Evolutionary conservation across 495 filamentous ascomycete species (phyloP), one percentile per base, ranked within the genome.

Genomic region (Parathielavia hyrcaniae): DNA sequence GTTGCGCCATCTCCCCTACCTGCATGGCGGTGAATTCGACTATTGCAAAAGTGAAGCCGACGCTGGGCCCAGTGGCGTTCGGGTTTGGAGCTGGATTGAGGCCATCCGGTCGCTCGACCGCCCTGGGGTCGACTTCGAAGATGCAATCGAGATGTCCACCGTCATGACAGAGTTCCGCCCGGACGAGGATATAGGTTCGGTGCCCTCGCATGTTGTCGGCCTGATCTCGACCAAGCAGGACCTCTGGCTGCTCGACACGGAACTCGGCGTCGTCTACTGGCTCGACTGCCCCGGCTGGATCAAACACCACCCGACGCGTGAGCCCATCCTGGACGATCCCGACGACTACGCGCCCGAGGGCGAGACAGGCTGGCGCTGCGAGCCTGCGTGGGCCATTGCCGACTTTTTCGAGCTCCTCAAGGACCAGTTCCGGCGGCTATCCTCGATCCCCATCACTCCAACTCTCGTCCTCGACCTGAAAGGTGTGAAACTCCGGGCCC

Each of bases 331-430:
- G 12, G 62, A 61, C 45, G 62, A 64, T 19, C 17, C 43, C 8
- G 49, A 62, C 26, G 55, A 64, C 11, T 55, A 60, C 12, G 56
- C 44, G n/a, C 51, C 55, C 14, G 56, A 64, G 43, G 41, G 50
- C 5, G 55, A 64, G 48, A 35, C 56, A 11, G 55, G 55, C 23
- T 65, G 58, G 61, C 61, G 58, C 5, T 13, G 26, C 16, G 47
- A 55, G 16, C 35, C 55, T 5, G 51, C 61, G 2, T 67, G 62
- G 62, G 17, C 62, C 9, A 43, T 67, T 16, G 14, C 47, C 30
- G 59, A 58, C 38, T 67, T 67, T 30, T 67, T 67, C 49, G 53
- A 64, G 39, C 17, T 57, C 16, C 55, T 62, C 49, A 62, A 67
- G 53, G 49, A 62, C 23, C 56, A 54, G 30, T 67, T 56, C 41